Percentiles rank a stretch among this genome's conserved stretches.
These are phyloP conservation scores for Vicia villosa DNA, from an alignment of 306 rosid genomes.

Conservation along the genomic window DNA sequence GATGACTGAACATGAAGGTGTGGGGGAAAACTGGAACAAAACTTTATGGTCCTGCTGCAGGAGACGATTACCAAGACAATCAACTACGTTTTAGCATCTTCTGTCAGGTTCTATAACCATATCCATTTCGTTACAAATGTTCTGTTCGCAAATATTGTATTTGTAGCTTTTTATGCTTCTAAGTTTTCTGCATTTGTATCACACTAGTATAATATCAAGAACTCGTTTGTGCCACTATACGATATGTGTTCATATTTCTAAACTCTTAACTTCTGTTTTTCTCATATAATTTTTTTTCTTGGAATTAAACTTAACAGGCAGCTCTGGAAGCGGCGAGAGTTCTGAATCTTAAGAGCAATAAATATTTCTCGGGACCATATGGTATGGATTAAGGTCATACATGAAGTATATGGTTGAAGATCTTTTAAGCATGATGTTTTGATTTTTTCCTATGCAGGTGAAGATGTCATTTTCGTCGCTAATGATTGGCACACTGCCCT, in stretches of 20 bases:
- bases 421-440: slow-evolving; percentile 9
- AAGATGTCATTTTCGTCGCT: slow-evolving; percentile 70
- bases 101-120: slow-evolving; percentile 55
- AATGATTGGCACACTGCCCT: slow-evolving; percentile 91
- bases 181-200: not conserved
- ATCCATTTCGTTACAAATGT: slow-evolving; percentile 20
- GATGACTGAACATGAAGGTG: slow-evolving; percentile 52
- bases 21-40: slow-evolving; percentile 81
- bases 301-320: slow-evolving; percentile 55
- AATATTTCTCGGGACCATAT: slow-evolving; percentile 73
- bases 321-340: slow-evolving; percentile 79
- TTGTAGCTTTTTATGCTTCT: not conserved
- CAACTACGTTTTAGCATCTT: slow-evolving; percentile 71
- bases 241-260: slow-evolving; percentile 20
- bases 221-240: not conserved
- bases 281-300: slow-evolving; percentile 17
- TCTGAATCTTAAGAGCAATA: slow-evolving; percentile 57
- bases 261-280: slow-evolving; percentile 27
- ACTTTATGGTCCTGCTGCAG: slow-evolving; percentile 66
- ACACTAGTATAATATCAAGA: not conserved
- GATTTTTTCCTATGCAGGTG: slow-evolving; percentile 53
- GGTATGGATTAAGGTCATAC: slow-evolving; percentile 46
- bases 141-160: not conserved
- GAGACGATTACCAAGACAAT: slow-evolving; percentile 71
- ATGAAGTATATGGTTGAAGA: slow-evolving; percentile 15